Base-by-base conservation (phyloP, 2,329 filamentous ascomycete species). In the Phialophora expanda region DNA sequence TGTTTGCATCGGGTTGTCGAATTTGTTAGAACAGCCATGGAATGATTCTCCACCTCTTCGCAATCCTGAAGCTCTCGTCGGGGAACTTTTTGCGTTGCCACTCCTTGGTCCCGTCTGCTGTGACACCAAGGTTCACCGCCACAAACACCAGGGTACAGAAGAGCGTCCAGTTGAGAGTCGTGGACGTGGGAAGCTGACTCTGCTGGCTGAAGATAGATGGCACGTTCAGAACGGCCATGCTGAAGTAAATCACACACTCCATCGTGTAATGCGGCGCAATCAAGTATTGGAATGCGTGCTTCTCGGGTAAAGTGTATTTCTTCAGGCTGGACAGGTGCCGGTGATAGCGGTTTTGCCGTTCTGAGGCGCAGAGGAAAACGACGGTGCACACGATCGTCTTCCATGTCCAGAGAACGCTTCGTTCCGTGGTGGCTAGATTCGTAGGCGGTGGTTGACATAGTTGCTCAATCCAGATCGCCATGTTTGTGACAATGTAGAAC, bases 241-340 rank as follows among this genome's bases (percentile, higher is more conserved):
- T 85, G 22, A 93, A 75, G 76, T 99, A 98, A 65, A 97, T 87
- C 48, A 90, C 76, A 75, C 91, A 93, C 79, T 98, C 95, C 74
- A 90, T 92, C 3, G 90, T 90, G 78, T 98, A 99, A 78, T 99
- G 95, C 20, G 95, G 93, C 72, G 91, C 96, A 46, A 97, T 79
- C 24, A 96, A 78, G 64, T 83, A 82, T 53, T 82, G 82, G 77
- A 98, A 99, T 64, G 90, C 79, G 2, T 89, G 88, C 66, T 90
- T 84, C 2, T 84, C 81, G 0, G 94, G 94, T 26, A 98, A 83
- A 11, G 90, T 90, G 78, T 99, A 98, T 75, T 93, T 94, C 75
- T 87, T 86, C 66, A 95, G 79, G 46, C 85, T 84, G 50, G 88
- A 87, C 22, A 95, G 84, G 72, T 93, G 83, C 62, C 79, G 79